Base-by-base conservation (phyloP, 345 rosid species). In the Moricandia moricandioides region DNA sequence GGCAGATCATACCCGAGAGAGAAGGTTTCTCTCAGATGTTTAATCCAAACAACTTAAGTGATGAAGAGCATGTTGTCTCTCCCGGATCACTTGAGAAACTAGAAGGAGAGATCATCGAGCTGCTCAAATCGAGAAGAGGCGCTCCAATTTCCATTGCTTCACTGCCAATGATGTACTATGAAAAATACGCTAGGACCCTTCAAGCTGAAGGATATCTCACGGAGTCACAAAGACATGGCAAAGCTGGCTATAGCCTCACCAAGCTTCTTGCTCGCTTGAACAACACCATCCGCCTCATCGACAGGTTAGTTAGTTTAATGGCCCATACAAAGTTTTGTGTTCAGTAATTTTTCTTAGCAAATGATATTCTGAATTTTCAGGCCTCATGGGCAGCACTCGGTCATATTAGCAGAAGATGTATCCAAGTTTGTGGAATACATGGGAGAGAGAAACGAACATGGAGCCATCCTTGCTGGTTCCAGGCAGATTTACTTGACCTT, bases 141-240 rank as follows among this genome's bases (percentile, higher is more conserved):
- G 62, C 83, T 62, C 97, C 99, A 0, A 90, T 95, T 59, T 92
- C 99, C 0, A 95, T 95, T 31, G 99, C 99, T 64, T 90, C 98
- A 6, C 82, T 95, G 75, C 99, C 99, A 4, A 88, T 85, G 89
- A 77, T 92, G 84, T 95, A 92, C 47, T 89, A 78, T 10, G 98
- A 91, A 77, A 95, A 85, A 82, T 92, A 86, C 27, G 97, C 97
- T 66, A 86, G 78, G 85, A 86, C 79, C 13, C 92, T 95, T 80
- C 98, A 91, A 84, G 98, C 97, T 27, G 99, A 95, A 62, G 98
- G 99, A 17, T 95, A 95, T 76, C 94, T 95, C 31, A 90, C 97
- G 0, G 99, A 92, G 85, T 90, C 98, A 88, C 98, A 92, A 78
- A 86, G 99, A 80, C 98, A 92, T 62, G 99, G 99, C 16, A 92